A percentile compares a stretch with the other conserved stretches of the same genome.
Conservation (phyloP, 2,329 filamentous ascomycete genomes). For the Diaporthe nobilis region DNA sequence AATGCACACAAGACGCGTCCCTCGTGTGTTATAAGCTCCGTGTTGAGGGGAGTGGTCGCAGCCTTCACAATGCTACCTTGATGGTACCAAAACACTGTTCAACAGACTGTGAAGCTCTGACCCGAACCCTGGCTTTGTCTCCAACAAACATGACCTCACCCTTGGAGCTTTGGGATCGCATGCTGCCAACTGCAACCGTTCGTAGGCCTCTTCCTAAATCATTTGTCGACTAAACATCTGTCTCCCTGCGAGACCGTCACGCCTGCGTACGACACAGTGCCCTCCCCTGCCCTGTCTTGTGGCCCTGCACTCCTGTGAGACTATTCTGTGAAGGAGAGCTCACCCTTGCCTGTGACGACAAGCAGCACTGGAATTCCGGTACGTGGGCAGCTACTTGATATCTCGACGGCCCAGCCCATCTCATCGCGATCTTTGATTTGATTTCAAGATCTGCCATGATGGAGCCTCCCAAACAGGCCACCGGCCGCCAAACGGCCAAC, state of each 20-base stretch:
- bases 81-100: background rate
- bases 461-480: constrained; percentile 18
- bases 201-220: background rate
- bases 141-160: constrained; percentile 12
- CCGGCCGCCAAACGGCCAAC: constrained; percentile 4
- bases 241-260: background rate
- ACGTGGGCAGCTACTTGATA: background rate
- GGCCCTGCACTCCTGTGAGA: background rate
- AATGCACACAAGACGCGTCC: background rate
- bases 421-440: background rate
- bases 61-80: background rate
- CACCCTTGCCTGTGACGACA: background rate
- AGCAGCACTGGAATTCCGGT: background rate
- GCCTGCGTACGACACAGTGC: too few species aligned
- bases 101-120: background rate
- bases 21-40: background rate
- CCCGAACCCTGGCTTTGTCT: constrained; percentile 9
- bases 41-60: background rate
- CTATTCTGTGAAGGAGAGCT: background rate
- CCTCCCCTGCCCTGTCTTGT: too few species aligned
- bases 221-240: background rate
- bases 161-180: background rate
- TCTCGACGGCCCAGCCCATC: background rate
- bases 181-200: background rate
- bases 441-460: background rate